These are phyloP conservation scores for Symbiodinium pilosum DNA, from an alignment of 73 alveolate genomes.

Conservation along the genomic window DNA sequence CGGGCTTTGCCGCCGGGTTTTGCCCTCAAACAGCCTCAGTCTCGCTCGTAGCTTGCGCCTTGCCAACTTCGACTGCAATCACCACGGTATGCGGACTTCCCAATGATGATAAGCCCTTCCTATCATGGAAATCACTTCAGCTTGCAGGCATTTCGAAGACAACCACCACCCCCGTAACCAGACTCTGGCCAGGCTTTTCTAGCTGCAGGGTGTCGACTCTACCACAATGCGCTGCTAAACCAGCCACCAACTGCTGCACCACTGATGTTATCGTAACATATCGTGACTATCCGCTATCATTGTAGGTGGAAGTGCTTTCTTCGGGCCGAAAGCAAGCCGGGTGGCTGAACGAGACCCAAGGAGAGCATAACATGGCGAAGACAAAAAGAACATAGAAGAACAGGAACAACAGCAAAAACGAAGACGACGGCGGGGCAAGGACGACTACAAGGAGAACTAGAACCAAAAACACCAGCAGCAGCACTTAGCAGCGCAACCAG, in stretches of 20 bases:
- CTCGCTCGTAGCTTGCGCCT: constrained; percentile 20
- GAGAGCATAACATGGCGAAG: too few species aligned
- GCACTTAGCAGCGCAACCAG: too few species aligned
- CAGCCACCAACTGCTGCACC: background rate
- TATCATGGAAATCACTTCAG: background rate
- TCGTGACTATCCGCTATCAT: background rate
- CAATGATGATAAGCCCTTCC: background rate
- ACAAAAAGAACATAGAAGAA: too few species aligned
- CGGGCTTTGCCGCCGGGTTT: background rate
- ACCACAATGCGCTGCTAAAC: background rate
- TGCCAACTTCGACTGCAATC: background rate
- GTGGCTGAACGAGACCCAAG: too few species aligned
- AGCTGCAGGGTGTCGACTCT: background rate
- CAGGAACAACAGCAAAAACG: too few species aligned
- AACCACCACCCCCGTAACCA: background rate
- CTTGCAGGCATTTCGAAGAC: background rate
- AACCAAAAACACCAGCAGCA: too few species aligned
- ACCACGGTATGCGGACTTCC: background rate
- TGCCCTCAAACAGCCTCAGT: background rate
- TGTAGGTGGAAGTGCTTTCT: too few species aligned
- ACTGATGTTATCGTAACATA: background rate
- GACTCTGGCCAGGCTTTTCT: background rate
- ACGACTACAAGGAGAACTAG: too few species aligned
- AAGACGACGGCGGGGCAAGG: too few species aligned
- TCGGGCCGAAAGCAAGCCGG: too few species aligned